Base-by-base conservation (phyloP, 2,329 filamentous ascomycete species). In the Aspergillus niger region DNA sequence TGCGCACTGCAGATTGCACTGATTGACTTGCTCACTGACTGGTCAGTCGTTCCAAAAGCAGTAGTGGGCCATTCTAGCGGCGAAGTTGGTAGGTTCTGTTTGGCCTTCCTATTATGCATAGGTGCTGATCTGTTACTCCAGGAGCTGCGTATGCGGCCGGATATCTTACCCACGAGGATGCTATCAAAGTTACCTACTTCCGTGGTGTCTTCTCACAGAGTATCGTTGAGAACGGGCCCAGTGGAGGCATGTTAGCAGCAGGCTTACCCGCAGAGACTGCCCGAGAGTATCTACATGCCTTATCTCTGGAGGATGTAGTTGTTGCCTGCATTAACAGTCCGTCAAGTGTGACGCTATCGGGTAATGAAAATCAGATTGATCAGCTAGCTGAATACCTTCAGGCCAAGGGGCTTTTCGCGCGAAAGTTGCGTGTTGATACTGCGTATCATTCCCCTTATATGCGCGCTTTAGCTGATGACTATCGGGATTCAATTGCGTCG, bases 331-430 rank as follows among this genome's bases (percentile, higher is more conserved):
- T 52, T 11, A 52, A 52, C n/a, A 52, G 49, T 17, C 49, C 49
- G 6, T 52, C 49, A 3, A 63, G 61, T 8, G 70, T 74, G 69
- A 59, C 84, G 0, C 76, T 84, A 0, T 85, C 83, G 0, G 83
- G 84, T 10, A 80, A 84, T 50, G 74, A 79, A 49, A 70, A 74
- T 0, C 77, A 75, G 2, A 74, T 86, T 8, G 76, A 81, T 17
- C 74, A 82, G 50, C 71, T 76, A 36, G 76, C 78, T 24, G 71
- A 75, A 26, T 66, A 78, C 2, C 81, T 86, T 63, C 79, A 81
- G 60, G 43, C 52, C 7, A 60, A 68, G 38, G 57, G 32, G 17
- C 17, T 22, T 3, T 52, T 52, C 15, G 49, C 49, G 1, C 26
- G 49, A 2, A n/a, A 22, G 8, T 8, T 52, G 6, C 26, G 32